Conservation (phyloP, 805 yeast species). For the Lipomyces spencermartinsiae region DNA sequence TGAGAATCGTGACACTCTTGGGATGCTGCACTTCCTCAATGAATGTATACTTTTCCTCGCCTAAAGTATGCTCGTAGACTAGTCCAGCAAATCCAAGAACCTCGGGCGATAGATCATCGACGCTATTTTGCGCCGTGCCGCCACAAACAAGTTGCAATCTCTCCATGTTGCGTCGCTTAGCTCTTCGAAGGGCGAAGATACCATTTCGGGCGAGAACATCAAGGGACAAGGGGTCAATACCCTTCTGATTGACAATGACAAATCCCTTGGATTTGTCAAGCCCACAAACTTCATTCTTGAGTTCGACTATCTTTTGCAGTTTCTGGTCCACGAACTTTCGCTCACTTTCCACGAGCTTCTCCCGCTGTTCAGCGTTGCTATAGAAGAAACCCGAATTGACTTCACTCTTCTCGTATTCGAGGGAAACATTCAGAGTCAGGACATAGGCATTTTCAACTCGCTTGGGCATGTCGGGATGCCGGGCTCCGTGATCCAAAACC, state of each 20-base stretch:
- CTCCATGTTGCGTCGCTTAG: constrained; percentile 99
- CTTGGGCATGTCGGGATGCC: constrained; percentile 99
- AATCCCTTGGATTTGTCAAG: constrained; percentile 74
- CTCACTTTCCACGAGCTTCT: constrained; percentile 90
- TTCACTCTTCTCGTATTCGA: constrained; percentile 97
- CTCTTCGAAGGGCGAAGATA: constrained; percentile 93
- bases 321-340: constrained; percentile 94
- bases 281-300: constrained; percentile 91
- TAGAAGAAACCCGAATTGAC: constrained; percentile 95
- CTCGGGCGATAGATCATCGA: constrained; percentile 83
- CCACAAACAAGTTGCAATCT: constrained; percentile 95
- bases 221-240: constrained; percentile 97
- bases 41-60: constrained; percentile 97
- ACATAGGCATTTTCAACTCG: constrained; percentile 81
- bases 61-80: constrained; percentile 90
- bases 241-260: constrained; percentile 96
- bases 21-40: constrained; percentile 88
- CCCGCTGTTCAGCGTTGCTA: constrained; percentile 94
- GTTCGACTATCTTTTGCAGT: constrained; percentile 85
- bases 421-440: constrained; percentile 86
- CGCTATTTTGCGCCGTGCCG: constrained; percentile 97
- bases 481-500: constrained; percentile 96
- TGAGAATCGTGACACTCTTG: constrained; percentile 86
- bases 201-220: constrained; percentile 92
- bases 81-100: constrained; percentile 87